These are phyloP conservation scores for Heterobasidion irregulare DNA, from an alignment of 1,284 basidiomycete species.

Conservation along the genomic window DNA sequence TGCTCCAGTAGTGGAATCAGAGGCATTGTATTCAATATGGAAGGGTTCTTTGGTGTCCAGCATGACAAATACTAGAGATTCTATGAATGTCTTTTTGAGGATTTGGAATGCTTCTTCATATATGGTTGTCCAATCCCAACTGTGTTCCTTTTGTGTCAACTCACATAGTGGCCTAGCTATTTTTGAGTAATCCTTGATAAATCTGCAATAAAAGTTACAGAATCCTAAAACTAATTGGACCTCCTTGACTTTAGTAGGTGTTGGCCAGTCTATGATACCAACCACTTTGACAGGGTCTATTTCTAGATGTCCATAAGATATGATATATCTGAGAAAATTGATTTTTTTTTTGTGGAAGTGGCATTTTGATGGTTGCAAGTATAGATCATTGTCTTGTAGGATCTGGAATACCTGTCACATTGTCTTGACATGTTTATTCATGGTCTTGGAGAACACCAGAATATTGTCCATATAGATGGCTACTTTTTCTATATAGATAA, in stretches of 20 bases:
- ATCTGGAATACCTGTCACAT: too few relatives aligned
- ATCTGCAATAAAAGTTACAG: slow-evolving; percentile 30
- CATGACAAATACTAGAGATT: not conserved
- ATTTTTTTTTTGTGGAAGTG: too few relatives aligned
- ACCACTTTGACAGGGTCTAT: too few relatives aligned
- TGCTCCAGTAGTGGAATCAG: slow-evolving; percentile 10
- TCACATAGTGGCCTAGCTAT: slow-evolving; percentile 19
- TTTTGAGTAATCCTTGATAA: too few relatives aligned
- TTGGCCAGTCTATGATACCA: slow-evolving; percentile 24
- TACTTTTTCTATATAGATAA: too few relatives aligned
- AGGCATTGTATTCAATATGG: slow-evolving; percentile 11
- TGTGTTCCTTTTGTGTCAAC: slow-evolving; percentile 11
- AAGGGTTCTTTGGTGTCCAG: not conserved
- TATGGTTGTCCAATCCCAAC: not conserved
- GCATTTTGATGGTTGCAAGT: too few relatives aligned
- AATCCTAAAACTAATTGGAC: slow-evolving; percentile 31
- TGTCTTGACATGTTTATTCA: too few relatives aligned
- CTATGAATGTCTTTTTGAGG: not conserved
- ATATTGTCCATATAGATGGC: too few relatives aligned
- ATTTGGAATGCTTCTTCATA: not conserved
- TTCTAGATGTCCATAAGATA: too few relatives aligned
- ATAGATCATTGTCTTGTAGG: too few relatives aligned
- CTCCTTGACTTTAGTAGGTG: slow-evolving; percentile 17
- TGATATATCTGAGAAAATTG: too few relatives aligned
- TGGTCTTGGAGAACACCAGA: too few relatives aligned